Evolutionary conservation across 495 filamentous ascomycete genomes (phyloP), one percentile per base, ranked within the genome.

Genomic region (Hamigera avellanea): DNA sequence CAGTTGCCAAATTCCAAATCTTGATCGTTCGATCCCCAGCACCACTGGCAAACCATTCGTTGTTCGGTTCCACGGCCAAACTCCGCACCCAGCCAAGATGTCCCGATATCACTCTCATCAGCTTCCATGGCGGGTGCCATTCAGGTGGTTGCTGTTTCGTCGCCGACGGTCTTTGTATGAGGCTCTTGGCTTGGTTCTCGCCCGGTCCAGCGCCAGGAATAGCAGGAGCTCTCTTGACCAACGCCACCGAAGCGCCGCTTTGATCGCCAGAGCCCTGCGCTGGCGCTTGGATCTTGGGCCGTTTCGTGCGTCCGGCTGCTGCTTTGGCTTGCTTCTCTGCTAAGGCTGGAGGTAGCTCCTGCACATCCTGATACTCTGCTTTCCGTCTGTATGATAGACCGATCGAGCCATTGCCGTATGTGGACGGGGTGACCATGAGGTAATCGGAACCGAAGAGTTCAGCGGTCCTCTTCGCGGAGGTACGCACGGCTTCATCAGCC

Each of bases 71-170:
- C 26, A 96, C 81, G 9, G 89, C 84, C 50, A 98, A 62, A 48
- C 74, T 75, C 26, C 93, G 74, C 40, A 99, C 93, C 93, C 93
- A 99, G 25, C 93, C 93, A 48, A 95, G 51, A 59, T 96, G 93
- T 19, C 93, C 93, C 6, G 86, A 93, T 39, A 99, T 94, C 37
- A 99, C 91, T 36, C 93, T 73, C 81, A 94, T 87, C 42, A 96
- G 75, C 72, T 96, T 95, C 93, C 93, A 96, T 19, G 93, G 93
- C 33, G 89, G 71, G 53, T 96, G 89, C 93, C 93, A 99, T 28
- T 91, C 77, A 8, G 93, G 93, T 45, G 75, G 80, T 41, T 79
- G 62, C 50, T 89, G 86, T 46, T 78, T 69, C 13, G 81, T 68
- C 21, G 74, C 69, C 21, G 75, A 79, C 26, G 83, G 74, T 36